phyloP scores from a whole-genome alignment of 2,329 filamentous ascomycete genomes.

The Neoscytalidium dimidiatum region DNA sequence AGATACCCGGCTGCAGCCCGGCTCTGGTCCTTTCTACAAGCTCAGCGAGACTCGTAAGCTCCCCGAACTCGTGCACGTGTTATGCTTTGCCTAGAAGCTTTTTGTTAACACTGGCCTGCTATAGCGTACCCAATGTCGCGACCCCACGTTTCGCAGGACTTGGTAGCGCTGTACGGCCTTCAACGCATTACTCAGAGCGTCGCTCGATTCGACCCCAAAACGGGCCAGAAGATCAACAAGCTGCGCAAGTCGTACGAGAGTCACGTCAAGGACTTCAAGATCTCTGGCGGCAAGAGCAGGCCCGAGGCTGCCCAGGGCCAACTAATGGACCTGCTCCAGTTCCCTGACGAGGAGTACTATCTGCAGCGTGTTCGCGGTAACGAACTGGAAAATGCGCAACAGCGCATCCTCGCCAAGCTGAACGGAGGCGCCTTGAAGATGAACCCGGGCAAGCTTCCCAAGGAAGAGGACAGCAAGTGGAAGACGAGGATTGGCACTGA shows the following conservation, averaged over 20 bases:
- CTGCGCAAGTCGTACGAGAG: slow-evolving; percentile 59
- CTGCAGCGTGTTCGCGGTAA: slow-evolving; percentile 41
- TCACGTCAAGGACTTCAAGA: slow-evolving; percentile 51
- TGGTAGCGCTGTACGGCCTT: slow-evolving; percentile 61
- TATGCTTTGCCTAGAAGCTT: slow-evolving; percentile 25
- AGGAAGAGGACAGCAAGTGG: slow-evolving; percentile 44
- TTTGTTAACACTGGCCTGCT: slow-evolving; percentile 33
- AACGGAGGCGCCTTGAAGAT: slow-evolving; percentile 43
- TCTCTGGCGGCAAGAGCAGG: slow-evolving; percentile 52
- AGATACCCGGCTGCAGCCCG: slow-evolving; percentile 30
- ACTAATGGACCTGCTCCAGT: slow-evolving; percentile 37
- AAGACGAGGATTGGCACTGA: slow-evolving; percentile 47
- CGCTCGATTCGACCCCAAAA: slow-evolving; percentile 59
- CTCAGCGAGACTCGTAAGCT: slow-evolving; percentile 37
- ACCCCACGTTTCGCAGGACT: slow-evolving; percentile 60
- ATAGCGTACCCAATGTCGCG: slow-evolving; percentile 46
- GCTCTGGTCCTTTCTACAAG: slow-evolving; percentile 37
- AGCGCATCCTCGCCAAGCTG: slow-evolving; percentile 36
- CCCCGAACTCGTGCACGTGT: slow-evolving; percentile 25
- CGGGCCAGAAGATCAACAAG: slow-evolving; percentile 67
- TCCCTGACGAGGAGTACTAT: slow-evolving; percentile 45
- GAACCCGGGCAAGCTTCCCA: slow-evolving; percentile 45
- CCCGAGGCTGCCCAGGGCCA: slow-evolving; percentile 37
- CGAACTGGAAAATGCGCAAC: slow-evolving; percentile 35
- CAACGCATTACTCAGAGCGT: slow-evolving; percentile 59